A percentile compares a stretch with the other conserved stretches of the same genome.
These are phyloP conservation scores for Astrocystis sublimbata DNA, from an alignment of 495 filamentous ascomycete species.

Conservation along the genomic window DNA sequence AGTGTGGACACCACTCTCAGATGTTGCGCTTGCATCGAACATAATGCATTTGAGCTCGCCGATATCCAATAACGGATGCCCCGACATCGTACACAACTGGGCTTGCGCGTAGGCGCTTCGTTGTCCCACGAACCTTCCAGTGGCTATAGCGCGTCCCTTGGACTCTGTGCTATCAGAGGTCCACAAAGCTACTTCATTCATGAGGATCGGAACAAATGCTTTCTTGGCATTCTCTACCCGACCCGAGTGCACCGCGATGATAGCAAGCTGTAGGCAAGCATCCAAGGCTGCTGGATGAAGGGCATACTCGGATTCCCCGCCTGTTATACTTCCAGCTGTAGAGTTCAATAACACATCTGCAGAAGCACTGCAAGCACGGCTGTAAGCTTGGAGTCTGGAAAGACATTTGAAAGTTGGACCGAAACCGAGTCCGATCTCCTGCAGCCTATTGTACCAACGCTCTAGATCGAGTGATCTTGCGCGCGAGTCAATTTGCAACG, in stretches of 20 bases:
- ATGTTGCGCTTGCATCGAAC: neutral
- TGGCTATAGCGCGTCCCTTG: neutral
- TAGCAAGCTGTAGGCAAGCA: slow-evolving; percentile 18
- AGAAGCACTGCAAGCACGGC: neutral
- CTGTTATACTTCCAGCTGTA: slow-evolving; percentile 24
- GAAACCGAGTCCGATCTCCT: slow-evolving; percentile 20
- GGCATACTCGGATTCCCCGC: slow-evolving; percentile 32
- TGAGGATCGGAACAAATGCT: neutral
- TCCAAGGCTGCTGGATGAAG: slow-evolving; percentile 42
- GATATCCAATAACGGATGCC: neutral
- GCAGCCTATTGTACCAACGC: slow-evolving; percentile 21
- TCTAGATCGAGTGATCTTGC: neutral
- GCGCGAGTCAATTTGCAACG: neutral
- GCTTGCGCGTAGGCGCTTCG: neutral
- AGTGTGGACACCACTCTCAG: neutral
- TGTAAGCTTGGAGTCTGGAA: slow-evolving; percentile 14
- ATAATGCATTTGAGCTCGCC: neutral
- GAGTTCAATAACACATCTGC: slow-evolving; percentile 28
- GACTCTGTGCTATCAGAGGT: neutral
- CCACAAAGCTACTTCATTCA: neutral
- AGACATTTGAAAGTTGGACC: slow-evolving; percentile 26
- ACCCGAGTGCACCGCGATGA: neutral
- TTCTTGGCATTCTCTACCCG: neutral
- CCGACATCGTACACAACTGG: neutral
- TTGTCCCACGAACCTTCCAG: neutral